phyloP scores from a whole-genome alignment of 2,329 filamentous ascomycete genomes.

The Arthrobotrys entomopaga region DNA sequence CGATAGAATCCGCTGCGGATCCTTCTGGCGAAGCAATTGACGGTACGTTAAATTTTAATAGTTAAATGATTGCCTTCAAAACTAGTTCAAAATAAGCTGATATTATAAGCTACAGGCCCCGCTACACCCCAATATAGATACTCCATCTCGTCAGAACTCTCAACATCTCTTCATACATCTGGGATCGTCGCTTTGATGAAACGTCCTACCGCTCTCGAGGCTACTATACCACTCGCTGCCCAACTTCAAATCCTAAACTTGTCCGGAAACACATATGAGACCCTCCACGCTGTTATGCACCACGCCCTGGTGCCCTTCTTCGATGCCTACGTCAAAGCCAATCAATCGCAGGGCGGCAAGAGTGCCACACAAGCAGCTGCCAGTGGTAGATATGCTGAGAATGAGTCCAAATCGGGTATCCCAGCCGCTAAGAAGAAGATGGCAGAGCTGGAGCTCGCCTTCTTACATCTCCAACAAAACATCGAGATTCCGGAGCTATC shows the following conservation, averaged over 20 bases:
- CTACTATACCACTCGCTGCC: slow-evolving; percentile 79
- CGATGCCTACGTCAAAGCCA: slow-evolving; percentile 89
- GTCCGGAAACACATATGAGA: slow-evolving; percentile 86
- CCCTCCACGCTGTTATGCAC: slow-evolving; percentile 90
- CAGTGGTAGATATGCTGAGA: slow-evolving; percentile 70
- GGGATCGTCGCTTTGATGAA: slow-evolving; percentile 91
- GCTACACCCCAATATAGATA: slow-evolving; percentile 71
- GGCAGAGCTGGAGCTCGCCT: slow-evolving; percentile 88
- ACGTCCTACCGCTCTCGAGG: slow-evolving; percentile 85
- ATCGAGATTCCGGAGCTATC: slow-evolving; percentile 95
- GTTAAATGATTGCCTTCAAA: too few relatives aligned
- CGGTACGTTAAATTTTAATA: slow-evolving; percentile 23
- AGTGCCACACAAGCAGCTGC: slow-evolving; percentile 66
- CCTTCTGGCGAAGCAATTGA: slow-evolving; percentile 38
- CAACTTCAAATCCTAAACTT: slow-evolving; percentile 95
- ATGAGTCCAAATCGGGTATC: slow-evolving; percentile 69
- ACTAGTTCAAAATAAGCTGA: not conserved
- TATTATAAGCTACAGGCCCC: slow-evolving; percentile 14
- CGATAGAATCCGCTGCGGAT: slow-evolving; percentile 63
- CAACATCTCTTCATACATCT: slow-evolving; percentile 79
- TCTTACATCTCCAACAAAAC: slow-evolving; percentile 94
- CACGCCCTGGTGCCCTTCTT: slow-evolving; percentile 94
- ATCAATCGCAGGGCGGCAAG: slow-evolving; percentile 67
- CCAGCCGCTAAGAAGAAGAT: slow-evolving; percentile 97
- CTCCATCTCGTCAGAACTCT: slow-evolving; percentile 82